Percentiles rank a stretch among this genome's conserved stretches.
Conservation (phyloP, 768 basidiomycete genomes). For the Mycena filopes region DNA sequence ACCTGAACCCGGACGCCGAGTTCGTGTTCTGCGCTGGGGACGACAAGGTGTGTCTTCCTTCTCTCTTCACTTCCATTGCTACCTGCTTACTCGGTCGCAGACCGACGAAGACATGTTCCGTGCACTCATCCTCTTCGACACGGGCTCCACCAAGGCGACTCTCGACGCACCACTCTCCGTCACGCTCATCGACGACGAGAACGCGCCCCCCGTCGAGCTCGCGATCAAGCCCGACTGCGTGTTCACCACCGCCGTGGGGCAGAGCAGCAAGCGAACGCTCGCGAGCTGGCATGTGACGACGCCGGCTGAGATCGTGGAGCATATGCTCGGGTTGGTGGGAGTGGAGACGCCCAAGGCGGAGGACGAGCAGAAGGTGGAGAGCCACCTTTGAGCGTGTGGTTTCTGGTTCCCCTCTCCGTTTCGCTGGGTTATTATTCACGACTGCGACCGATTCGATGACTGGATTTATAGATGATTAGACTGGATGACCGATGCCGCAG, state of each 20-base stretch:
- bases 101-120: conserved; percentile 99
- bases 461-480: too few relatives aligned
- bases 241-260: conserved; percentile 95
- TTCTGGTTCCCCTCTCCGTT: too few relatives aligned
- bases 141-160: conserved; percentile 53
- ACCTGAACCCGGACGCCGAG: conserved; percentile 92
- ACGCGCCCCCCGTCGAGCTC: conserved; percentile 63
- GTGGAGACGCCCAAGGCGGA: background rate
- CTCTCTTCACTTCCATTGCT: background rate
- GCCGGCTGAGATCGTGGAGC: conserved; percentile 86
- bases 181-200: conserved; percentile 59
- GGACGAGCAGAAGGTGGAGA: background rate
- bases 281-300: conserved; percentile 94
- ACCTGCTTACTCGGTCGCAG: conserved; percentile 46
- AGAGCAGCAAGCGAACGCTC: conserved; percentile 87
- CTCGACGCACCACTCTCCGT: conserved; percentile 71
- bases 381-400: conserved; percentile 4
- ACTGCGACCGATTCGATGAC: too few relatives aligned
- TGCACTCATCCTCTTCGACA: conserved; percentile 73
- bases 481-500: too few relatives aligned
- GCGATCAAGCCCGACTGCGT: conserved; percentile 73
- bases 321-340: conserved; percentile 72
- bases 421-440: too few relatives aligned
- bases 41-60: conserved; percentile 75
- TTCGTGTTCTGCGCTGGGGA: conserved; percentile 99